Conservation (phyloP, 2,329 filamentous ascomycete genomes). For the Blastomyces parvus region DNA sequence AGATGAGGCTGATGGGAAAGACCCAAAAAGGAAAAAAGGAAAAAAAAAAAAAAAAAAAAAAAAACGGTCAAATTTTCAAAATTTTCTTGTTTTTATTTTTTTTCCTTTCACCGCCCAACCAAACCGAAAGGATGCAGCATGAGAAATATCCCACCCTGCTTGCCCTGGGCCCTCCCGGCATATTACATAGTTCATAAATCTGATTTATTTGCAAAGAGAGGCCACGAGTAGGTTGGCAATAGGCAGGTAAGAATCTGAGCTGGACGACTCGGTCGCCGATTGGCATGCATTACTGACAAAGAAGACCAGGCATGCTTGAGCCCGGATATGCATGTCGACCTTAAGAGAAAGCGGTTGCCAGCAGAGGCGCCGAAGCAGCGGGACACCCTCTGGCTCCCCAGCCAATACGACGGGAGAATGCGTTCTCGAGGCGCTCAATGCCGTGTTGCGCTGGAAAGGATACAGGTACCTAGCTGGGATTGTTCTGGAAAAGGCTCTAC, state of each 20-base stretch:
- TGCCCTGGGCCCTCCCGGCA: not conserved
- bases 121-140: not conserved
- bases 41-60: no score
- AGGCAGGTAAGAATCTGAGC: not conserved
- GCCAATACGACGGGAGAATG: not conserved
- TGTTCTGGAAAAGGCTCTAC: constrained; percentile 2
- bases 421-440: not conserved
- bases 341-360: not conserved
- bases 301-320: not conserved
- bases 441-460: not conserved
- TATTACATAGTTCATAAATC: not conserved
- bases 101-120: not conserved
- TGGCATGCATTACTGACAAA: constrained; percentile 2
- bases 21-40: no score
- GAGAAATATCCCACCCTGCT: not conserved
- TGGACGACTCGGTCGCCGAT: not conserved
- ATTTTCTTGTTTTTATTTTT: not conserved
- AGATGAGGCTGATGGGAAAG: constrained; percentile 5
- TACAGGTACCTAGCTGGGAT: not conserved
- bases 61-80: not conserved
- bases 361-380: not conserved
- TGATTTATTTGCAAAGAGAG: not conserved
- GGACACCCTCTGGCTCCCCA: not conserved
- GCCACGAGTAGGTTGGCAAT: not conserved
- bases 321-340: constrained; percentile 8